These are phyloP conservation scores for Diatrype stigma DNA, from an alignment of 2,329 filamentous ascomycete genomes.

Conservation along the genomic window DNA sequence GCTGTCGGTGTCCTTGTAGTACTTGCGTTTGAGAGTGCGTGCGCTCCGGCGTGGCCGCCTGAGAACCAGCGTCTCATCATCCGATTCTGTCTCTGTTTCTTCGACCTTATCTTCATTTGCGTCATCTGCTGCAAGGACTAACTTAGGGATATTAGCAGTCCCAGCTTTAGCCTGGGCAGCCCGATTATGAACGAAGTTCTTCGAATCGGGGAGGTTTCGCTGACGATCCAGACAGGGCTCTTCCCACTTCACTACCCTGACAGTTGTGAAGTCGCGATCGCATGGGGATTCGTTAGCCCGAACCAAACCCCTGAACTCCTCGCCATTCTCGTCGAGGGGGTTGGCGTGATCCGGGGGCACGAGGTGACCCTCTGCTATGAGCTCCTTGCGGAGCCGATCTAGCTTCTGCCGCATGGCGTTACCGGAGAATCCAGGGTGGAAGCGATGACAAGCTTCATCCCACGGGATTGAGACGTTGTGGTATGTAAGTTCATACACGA, in stretches of 20 bases:
- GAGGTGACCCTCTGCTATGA: conserved; percentile 36
- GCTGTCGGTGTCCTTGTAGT: too few species aligned
- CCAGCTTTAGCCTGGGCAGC: neutral
- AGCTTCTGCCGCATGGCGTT: conserved; percentile 35
- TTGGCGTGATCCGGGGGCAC: conserved; percentile 33
- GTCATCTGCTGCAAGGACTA: too few species aligned
- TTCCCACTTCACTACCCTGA: conserved; percentile 27
- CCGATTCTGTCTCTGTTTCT: too few species aligned
- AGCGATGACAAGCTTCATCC: conserved; percentile 35
- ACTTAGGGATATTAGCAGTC: neutral
- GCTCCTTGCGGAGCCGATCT: conserved; percentile 28
- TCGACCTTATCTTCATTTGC: too few species aligned
- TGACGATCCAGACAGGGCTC: conserved; percentile 30
- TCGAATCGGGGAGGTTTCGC: conserved; percentile 26
- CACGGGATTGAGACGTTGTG: conserved; percentile 33
- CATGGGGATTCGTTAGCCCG: conserved; percentile 18
- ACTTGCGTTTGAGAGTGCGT: too few species aligned
- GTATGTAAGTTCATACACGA: conserved; percentile 35
- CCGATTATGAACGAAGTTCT: conserved; percentile 2
- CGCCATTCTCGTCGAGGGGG: conserved; percentile 12
- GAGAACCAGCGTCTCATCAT: too few species aligned
- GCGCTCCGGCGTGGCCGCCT: too few species aligned
- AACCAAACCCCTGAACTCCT: conserved; percentile 30
- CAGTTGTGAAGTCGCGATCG: conserved; percentile 18
- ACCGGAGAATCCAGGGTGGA: conserved; percentile 37